Evolutionary conservation across 768 basidiomycete species (phyloP).

Genomic region (Termitomyces sp.): DNA sequence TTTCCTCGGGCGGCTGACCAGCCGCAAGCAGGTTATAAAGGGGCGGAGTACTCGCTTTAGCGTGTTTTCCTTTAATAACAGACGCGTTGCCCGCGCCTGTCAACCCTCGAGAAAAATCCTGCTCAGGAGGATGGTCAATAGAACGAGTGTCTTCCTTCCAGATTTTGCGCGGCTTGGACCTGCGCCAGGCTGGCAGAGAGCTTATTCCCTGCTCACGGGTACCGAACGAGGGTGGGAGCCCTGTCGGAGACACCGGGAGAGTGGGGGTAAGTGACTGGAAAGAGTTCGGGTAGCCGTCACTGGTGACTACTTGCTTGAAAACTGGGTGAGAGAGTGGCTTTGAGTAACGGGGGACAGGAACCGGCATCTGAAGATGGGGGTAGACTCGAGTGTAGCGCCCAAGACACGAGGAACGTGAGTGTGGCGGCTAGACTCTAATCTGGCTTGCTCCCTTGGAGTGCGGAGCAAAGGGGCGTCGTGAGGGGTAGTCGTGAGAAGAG

Average conservation of each 20-base stretch:
- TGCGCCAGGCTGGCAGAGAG: conserved; percentile 68
- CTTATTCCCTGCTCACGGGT: conserved; percentile 71
- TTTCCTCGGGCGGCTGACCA: conserved; percentile 15
- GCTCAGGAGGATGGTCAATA: conserved; percentile 26
- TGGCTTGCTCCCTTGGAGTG: conserved; percentile 33
- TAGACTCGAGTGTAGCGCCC: conserved; percentile 38
- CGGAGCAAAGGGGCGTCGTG: conserved; percentile 54
- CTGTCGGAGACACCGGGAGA: conserved; percentile 54
- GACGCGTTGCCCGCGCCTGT: conserved; percentile 69
- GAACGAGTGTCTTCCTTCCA: conserved; percentile 51
- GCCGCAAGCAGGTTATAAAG: conserved; percentile 28
- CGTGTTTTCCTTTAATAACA: conserved; percentile 82
- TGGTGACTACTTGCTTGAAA: conserved; percentile 51
- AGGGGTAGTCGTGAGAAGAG: conserved; percentile 42
- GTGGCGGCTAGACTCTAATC: conserved; percentile 38
- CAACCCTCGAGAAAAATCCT: conserved; percentile 75
- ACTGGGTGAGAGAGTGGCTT: conserved; percentile 60
- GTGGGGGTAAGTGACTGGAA: conserved; percentile 53
- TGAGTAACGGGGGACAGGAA: conserved; percentile 66
- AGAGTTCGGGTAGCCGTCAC: conserved; percentile 37
- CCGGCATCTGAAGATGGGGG: conserved; percentile 70
- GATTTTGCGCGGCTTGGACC: conserved; percentile 59
- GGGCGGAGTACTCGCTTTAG: conserved; percentile 86
- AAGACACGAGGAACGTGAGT: conserved; percentile 37
- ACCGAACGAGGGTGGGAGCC: conserved; percentile 59